Percentiles rank a stretch among this genome's conserved stretches.
These are phyloP conservation scores for Alternaria dauci DNA, from an alignment of 2,329 filamentous ascomycete genomes.

Conservation along the genomic window DNA sequence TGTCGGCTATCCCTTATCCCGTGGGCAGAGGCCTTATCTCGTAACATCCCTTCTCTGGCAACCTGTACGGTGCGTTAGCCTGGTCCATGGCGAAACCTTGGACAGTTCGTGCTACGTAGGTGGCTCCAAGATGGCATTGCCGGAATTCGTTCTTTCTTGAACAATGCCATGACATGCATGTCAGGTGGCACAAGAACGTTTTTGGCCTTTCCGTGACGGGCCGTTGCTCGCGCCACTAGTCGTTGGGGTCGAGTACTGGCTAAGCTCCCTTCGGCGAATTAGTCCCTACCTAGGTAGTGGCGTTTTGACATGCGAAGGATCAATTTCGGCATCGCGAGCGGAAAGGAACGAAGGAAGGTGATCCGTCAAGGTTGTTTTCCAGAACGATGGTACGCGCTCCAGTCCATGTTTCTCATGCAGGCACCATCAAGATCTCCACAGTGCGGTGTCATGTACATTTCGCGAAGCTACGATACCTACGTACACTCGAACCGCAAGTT, in stretches of 20 bases:
- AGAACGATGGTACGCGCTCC: neutral
- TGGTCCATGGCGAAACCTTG: neutral
- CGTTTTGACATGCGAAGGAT: constrained; percentile 3
- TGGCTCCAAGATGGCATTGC: neutral
- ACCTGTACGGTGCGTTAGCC: neutral
- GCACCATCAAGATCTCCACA: neutral
- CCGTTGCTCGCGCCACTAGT: constrained; percentile 1
- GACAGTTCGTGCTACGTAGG: constrained; percentile 1
- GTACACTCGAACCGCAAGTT: neutral
- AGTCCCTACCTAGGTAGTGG: neutral
- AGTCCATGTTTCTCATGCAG: neutral
- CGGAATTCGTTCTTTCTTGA: neutral
- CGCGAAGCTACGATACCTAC: neutral
- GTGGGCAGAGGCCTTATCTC: neutral
- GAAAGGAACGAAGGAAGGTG: neutral
- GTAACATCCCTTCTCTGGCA: neutral
- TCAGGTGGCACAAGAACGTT: neutral
- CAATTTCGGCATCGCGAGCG: neutral
- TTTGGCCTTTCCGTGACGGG: constrained; percentile 2
- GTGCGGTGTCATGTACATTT: neutral
- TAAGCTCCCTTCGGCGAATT: neutral
- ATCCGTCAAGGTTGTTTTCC: neutral
- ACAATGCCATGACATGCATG: neutral
- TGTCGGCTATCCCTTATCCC: neutral
- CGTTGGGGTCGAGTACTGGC: neutral